Base-by-base conservation (phyloP, 2,329 filamentous ascomycete species). In the Arthrobotrys conoides region DNA sequence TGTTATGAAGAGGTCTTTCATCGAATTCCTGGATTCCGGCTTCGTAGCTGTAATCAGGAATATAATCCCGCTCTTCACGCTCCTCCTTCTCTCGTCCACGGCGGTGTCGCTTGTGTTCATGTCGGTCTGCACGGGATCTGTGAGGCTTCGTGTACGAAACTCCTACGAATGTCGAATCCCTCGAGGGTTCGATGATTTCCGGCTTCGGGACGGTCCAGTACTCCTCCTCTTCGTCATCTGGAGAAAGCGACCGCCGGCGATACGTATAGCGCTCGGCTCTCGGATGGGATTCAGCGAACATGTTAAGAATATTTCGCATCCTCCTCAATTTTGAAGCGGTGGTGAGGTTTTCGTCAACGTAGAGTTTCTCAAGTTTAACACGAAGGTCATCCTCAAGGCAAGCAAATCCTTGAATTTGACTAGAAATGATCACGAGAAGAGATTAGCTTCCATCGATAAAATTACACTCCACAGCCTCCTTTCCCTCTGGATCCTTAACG, bases 301-400 rank as follows among this genome's bases (percentile, higher is more conserved):
- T 18, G 33, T 61, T 67, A 1, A 78, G 38, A 36, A 72, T 63
- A 27, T 78, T 78, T 51, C 75, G 59, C 75, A 78, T 78, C 36
- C 75, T 72, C 22, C 75, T 63, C 3, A 78, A 20, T 41, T 78
- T 78, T 4, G 75, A 78, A 4, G 68, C 36, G 14, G 75, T 78
- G 36, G 75, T 72, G 6, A 78, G 68, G 63, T 78, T 69, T 36
- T 78, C 75, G 38, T 78, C 75, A 20, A 78, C 75, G 33, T 78
- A 78, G 36, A 78, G 16, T 57, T 78, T 78, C 48, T 78, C 75
- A 46, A 78, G 68, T 24, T 78, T 78, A 41, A 78, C 68, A 20
- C 75, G 51, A 22, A 78, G 27, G 53, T 78, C 75, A 18, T 78
- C 75, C 41, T 78, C 75, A 18, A 69, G 68, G 6, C 68, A 65